Base-by-base conservation (phyloP, 192 early-diverging fungal species). In the Thamnidium elegans region DNA sequence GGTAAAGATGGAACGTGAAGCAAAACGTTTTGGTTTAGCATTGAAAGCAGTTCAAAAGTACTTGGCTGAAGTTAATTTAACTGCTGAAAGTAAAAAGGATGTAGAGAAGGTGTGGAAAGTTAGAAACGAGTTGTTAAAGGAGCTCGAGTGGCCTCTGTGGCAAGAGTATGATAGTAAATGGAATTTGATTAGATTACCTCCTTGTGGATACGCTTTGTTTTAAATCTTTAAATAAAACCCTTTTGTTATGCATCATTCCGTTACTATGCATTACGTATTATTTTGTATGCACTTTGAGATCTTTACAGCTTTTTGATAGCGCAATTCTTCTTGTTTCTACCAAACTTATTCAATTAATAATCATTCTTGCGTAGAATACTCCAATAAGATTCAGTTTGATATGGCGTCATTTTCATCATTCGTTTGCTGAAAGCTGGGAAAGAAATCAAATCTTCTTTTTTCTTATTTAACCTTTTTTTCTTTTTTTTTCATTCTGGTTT, bases 61-160 rank as follows among this genome's bases (percentile, higher is more conserved):
- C 76, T 69, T 94, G 51, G 67, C 50, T 30, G 88, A 90, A 0
- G 75, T 74, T 20, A 76, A 79, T 31, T 66, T 84, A 19, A 78
- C 74, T 39, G 50, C 58, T 14, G 77, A 84, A 2, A 84, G 79
- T 26, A 71, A 73, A 4, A 77, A 78, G 30, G 84, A 90, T 63
- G 74, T 86, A 50, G 76, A 81, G 65, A 76, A 80, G 0, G 81
- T 80, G 46, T 62, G 75, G 10, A 75, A 72, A 36, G 47, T 85
- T 50, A 82, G 85, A 34, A 67, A 75, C 43, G 79, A 84, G 23
- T 50, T 95, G 4, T 76, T 90, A 15, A 66, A 54, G 3, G 84
- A 88, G 53, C 66, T 91, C 11, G 80, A 81, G 5, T 96, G 92
- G 90, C 46, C 63, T 31, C 11, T 88, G 7, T 95, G 91, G 92